Base-by-base conservation (phyloP, 2,329 filamentous ascomycete genomes). In the Dactylellina drechsleri region DNA sequence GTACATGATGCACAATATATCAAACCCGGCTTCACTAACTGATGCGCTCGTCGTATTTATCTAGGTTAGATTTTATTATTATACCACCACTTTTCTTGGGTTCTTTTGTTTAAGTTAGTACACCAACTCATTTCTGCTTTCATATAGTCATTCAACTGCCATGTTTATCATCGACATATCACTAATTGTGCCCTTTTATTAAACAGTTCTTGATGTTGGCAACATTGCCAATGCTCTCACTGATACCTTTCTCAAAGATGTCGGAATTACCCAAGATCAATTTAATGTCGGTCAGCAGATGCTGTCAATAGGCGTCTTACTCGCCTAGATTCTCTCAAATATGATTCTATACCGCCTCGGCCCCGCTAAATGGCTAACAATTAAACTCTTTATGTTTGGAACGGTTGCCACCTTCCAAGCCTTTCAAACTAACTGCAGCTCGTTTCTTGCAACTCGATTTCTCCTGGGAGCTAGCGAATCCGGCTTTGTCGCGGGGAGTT, bases 211-310 rank as follows among this genome's bases (percentile, higher is more conserved):
- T n/a, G 82, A 82, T 66, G 76, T 80, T 53, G 80, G 80, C 43
- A 85, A 84, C 71, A 86, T 82, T 62, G 84, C 83, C 66, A 86
- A 85, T 40, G 85, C 85, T 1, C 77, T 87, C 45, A 87, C 85
- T 2, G 85, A 86, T 47, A 84, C 82, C 2, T 85, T 87, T 77
- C 83, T 85, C 52, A 78, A 82, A 18, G 85, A 87, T 77, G 82
- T 87, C 18, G 80, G 82, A 15, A 83, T 87, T 74, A 83, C 82
- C 1, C 85, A 85, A 4, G 83, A 86, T 70, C 83, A 86, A 75
- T 83, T 86, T 79, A 88, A 88, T 77, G 84, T 87, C 36, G 85
- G 85, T 2, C 83, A 85, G 23, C 84, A 86, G 71, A 81, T 87
- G 68, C 81, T 87, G 0, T 86, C 84, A 0, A 81, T 85, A 0